Evolutionary conservation across 345 rosid genomes (phyloP).

Genomic region (Heritiera littoralis): DNA sequence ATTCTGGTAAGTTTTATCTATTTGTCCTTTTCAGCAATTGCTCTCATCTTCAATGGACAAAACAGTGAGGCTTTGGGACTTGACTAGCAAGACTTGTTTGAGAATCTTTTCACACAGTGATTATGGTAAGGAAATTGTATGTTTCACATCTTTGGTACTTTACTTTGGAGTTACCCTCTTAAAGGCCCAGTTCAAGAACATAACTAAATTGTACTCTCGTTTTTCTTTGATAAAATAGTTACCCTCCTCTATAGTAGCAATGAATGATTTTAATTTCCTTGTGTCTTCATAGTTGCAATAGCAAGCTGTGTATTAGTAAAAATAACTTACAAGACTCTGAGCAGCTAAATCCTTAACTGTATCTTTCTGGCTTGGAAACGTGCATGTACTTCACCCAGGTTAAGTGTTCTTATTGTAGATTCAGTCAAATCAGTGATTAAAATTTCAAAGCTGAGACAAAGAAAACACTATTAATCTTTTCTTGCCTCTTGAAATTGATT

Average conservation of each 20-base stretch:
- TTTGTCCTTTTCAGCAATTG: conserved; percentile 59
- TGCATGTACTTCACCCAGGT: not conserved
- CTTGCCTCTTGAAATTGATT: conserved; percentile 8
- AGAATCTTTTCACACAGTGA: conserved; percentile 92
- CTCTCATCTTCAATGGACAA: conserved; percentile 99
- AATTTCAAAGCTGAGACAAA: not conserved
- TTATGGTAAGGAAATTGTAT: conserved; percentile 60
- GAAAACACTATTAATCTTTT: not conserved
- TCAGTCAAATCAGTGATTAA: not conserved
- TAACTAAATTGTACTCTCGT: not conserved
- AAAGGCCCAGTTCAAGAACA: not conserved
- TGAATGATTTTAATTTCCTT: not conserved
- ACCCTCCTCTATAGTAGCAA: not conserved
- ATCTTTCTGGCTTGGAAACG: not conserved
- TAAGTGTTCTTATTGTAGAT: not conserved
- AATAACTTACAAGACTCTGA: not conserved
- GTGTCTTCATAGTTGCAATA: not conserved
- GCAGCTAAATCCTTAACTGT: not conserved
- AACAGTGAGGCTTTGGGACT: conserved; percentile 92
- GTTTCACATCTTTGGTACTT: not conserved
- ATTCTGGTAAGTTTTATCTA: conserved; percentile 13
- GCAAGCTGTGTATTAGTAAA: not conserved
- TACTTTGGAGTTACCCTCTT: not conserved
- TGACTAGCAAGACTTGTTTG: conserved; percentile 82
- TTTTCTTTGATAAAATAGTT: not conserved